phyloP scores from a whole-genome alignment of 1,284 basidiomycete species.

The Microbotryum saponariae region DNA sequence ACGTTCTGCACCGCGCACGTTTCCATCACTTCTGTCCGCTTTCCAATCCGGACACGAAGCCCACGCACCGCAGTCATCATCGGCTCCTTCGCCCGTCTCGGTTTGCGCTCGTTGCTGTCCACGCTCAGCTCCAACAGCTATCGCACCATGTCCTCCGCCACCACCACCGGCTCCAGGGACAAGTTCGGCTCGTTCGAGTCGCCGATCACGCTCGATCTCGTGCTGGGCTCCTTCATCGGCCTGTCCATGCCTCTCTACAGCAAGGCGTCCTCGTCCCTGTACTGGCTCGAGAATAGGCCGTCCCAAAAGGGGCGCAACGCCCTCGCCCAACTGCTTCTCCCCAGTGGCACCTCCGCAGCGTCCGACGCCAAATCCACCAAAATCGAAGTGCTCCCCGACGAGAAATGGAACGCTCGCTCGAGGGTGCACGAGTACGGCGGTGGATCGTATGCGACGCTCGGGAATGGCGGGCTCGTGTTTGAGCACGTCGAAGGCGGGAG shows the following conservation, averaged over 20 bases:
- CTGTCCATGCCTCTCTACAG: slow-evolving; percentile 48
- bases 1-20: no score
- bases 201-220: slow-evolving; percentile 51
- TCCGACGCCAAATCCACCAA: slow-evolving; percentile 22
- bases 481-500: slow-evolving; percentile 39
- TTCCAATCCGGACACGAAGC: no score
- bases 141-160: no score
- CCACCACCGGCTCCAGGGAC: no score
- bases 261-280: slow-evolving; percentile 48
- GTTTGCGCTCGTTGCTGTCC: no score
- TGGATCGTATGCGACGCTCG: slow-evolving; percentile 31
- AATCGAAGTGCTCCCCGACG: slow-evolving; percentile 48
- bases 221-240: slow-evolving; percentile 42
- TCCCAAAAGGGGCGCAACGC: slow-evolving; percentile 55
- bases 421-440: slow-evolving; percentile 45
- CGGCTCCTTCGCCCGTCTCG: no score
- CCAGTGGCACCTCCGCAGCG: slow-evolving; percentile 3
- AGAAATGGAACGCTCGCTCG: slow-evolving; percentile 53
- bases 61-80: no score
- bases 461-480: slow-evolving; percentile 44
- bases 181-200: slow-evolving; percentile 56
- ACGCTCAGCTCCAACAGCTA: no score
- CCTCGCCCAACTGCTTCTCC: slow-evolving; percentile 49
- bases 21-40: no score
- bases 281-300: slow-evolving; percentile 57